phyloP scores from a whole-genome alignment of 169 alveolate species.

The Plasmodium gonderi region DNA sequence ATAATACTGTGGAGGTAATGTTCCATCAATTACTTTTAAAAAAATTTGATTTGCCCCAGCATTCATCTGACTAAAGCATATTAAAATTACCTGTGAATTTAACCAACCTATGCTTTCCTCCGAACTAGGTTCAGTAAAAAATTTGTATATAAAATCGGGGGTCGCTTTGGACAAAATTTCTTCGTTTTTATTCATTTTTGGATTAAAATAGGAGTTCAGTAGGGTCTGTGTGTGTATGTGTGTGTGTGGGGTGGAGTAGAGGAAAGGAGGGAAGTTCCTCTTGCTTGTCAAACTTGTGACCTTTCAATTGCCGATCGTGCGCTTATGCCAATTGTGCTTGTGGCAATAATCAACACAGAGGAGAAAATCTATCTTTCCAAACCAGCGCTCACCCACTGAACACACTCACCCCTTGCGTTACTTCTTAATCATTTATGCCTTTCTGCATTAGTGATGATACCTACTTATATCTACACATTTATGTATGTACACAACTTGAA shows the following conservation, averaged over 20 bases:
- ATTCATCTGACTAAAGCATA: slow-evolving; percentile 73
- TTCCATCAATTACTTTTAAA: slow-evolving; percentile 72
- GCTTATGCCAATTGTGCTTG: too few species aligned
- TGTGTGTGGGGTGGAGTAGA: background rate
- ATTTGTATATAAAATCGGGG: slow-evolving; percentile 56
- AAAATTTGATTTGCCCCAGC: slow-evolving; percentile 57
- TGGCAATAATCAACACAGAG: too few species aligned
- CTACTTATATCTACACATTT: too few species aligned
- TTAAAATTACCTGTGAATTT: slow-evolving; percentile 18
- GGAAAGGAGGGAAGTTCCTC: too few species aligned
- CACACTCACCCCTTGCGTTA: too few species aligned
- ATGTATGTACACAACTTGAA: too few species aligned
- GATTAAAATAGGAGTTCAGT: background rate
- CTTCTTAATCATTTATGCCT: too few species aligned
- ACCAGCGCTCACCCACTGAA: too few species aligned
- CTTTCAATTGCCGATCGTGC: too few species aligned
- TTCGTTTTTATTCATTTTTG: slow-evolving; percentile 59
- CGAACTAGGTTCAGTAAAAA: slow-evolving; percentile 51
- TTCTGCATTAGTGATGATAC: too few species aligned
- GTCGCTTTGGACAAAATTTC: slow-evolving; percentile 70
- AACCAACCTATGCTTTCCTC: slow-evolving; percentile 33
- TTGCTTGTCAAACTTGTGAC: too few species aligned
- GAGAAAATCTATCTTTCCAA: too few species aligned
- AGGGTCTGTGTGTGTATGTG: background rate
- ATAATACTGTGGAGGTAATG: slow-evolving; percentile 53